These are phyloP conservation scores for Verticillium isaacii DNA, from an alignment of 2,329 filamentous ascomycete species.

Conservation along the genomic window DNA sequence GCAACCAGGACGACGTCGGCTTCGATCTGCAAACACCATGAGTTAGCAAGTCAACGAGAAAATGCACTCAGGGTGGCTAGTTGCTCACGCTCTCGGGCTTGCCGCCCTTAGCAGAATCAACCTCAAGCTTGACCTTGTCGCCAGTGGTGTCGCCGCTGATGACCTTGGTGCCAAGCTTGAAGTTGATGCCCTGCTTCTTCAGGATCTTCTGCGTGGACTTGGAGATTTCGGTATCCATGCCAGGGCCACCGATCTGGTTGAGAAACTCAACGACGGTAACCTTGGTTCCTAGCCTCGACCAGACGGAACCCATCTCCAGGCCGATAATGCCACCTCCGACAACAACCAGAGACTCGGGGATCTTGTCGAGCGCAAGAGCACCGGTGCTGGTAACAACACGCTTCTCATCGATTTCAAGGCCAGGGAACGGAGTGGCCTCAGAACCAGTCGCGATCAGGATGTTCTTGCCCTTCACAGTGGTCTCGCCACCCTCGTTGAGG, in stretches of 20 bases:
- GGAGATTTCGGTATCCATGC: conserved; percentile 92
- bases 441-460: conserved; percentile 96
- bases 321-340: conserved; percentile 99
- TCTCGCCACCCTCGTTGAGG: conserved; percentile 87
- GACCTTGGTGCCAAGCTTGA: conserved; percentile 98
- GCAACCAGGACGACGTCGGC: conserved; percentile 94
- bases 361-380: conserved; percentile 80
- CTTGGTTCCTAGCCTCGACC: conserved; percentile 88
- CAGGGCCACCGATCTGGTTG: conserved; percentile 91
- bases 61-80: neutral
- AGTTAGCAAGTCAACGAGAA: conserved; percentile 2
- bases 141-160: conserved; percentile 75
- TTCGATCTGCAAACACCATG: conserved; percentile 58
- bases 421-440: conserved; percentile 94
- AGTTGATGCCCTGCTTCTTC: conserved; percentile 94
- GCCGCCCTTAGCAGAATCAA: conserved; percentile 93
- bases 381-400: conserved; percentile 95
- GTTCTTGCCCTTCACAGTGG: conserved; percentile 85
- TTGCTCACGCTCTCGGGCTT: conserved; percentile 79
- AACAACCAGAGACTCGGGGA: conserved; percentile 94
- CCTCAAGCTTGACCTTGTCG: conserved; percentile 72
- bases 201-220: conserved; percentile 91
- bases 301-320: conserved; percentile 96
- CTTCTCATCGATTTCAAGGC: conserved; percentile 94
- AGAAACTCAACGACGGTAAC: conserved; percentile 98